phyloP scores from a whole-genome alignment of 441 rosid species.

The Francoa sonchifolia region DNA sequence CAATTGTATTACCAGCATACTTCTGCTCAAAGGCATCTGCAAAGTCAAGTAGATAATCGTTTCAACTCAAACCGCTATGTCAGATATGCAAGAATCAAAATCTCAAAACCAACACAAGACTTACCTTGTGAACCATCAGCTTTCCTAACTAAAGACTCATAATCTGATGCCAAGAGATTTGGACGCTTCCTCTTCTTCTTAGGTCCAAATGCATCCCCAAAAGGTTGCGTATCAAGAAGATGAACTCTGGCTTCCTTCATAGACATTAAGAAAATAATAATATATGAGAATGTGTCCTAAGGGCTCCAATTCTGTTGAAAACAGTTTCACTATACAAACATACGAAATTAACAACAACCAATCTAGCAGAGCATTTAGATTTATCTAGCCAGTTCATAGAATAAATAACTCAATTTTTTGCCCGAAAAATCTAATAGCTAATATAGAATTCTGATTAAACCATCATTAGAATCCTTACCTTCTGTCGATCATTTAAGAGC shows the following conservation, averaged over 20 bases:
- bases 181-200: constrained; percentile 76
- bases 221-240: constrained; percentile 73
- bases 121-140: constrained; percentile 80
- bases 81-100: not conserved
- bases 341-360: too few relatives aligned
- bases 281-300: not conserved
- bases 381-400: too few relatives aligned
- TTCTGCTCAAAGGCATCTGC: constrained; percentile 63
- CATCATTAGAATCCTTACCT: constrained; percentile 27
- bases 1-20: constrained; percentile 26
- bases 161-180: constrained; percentile 68
- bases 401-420: not conserved
- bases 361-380: too few relatives aligned
- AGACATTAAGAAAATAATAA: constrained; percentile 6
- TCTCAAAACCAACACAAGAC: too few relatives aligned
- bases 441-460: too few relatives aligned
- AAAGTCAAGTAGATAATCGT: constrained; percentile 9
- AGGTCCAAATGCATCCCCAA: constrained; percentile 80
- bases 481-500: constrained; percentile 60
- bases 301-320: too few relatives aligned
- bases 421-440: too few relatives aligned
- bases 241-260: constrained; percentile 81
- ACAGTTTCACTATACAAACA: too few relatives aligned
- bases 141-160: constrained; percentile 60
- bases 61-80: not conserved